Conservation (phyloP, 441 rosid species). For the Populus hybrid region DNA sequence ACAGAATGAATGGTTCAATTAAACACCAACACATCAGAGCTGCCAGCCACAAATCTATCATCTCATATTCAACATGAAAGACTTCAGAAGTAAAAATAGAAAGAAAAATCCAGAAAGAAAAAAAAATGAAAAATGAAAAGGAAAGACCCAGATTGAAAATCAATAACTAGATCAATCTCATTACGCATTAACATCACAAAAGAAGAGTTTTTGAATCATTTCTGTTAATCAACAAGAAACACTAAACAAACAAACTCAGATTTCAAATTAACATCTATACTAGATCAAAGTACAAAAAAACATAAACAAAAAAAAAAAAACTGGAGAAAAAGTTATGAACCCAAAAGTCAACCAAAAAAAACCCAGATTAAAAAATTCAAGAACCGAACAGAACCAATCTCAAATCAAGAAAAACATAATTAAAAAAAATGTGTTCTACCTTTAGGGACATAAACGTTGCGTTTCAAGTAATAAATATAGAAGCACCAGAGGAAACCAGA, state of each 20-base stretch:
- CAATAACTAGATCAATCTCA: not conserved
- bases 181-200: not conserved
- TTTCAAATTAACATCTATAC: not conserved
- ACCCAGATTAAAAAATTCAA: constrained; percentile 8
- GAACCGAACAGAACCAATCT: not conserved
- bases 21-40: not conserved
- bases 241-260: not conserved
- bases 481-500: constrained; percentile 88
- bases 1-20: not conserved
- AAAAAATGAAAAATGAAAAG: not conserved
- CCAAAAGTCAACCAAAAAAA: not conserved
- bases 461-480: constrained; percentile 76
- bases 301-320: not conserved
- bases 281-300: not conserved
- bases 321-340: not conserved
- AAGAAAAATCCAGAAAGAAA: not conserved
- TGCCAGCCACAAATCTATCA: not conserved
- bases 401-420: not conserved
- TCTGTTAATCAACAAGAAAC: not conserved
- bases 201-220: not conserved
- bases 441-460: constrained; percentile 68
- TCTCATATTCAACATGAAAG: not conserved
- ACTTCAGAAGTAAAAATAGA: not conserved
- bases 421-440: constrained; percentile 32
- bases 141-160: constrained; percentile 1